Evolutionary conservation across 2,329 filamentous ascomycete species (phyloP).

Genomic region (Tolypocladium endophyticum): DNA sequence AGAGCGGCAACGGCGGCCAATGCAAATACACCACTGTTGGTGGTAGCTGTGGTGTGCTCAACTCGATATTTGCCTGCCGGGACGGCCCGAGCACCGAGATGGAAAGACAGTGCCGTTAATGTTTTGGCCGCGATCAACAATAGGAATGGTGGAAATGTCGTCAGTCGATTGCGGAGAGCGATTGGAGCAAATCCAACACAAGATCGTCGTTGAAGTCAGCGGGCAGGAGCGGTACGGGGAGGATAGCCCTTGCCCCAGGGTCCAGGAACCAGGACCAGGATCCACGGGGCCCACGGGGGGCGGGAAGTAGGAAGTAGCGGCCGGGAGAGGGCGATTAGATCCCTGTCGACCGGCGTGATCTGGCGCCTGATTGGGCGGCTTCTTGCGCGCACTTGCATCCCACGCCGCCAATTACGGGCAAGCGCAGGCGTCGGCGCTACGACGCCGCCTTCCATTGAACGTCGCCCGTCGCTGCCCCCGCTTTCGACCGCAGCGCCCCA

Average conservation of each 20-base stretch:
- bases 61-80: no score
- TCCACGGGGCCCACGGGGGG: not conserved
- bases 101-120: not conserved
- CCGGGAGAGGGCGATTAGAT: slow-evolving; percentile 20
- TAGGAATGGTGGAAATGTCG: not conserved
- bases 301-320: not conserved
- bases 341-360: slow-evolving; percentile 23
- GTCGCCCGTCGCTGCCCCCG: slow-evolving; percentile 11
- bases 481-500: slow-evolving; percentile 16
- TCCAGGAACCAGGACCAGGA: not conserved
- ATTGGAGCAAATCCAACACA: not conserved
- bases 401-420: slow-evolving; percentile 24
- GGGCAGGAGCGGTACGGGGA: not conserved
- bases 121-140: not conserved
- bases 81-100: not conserved
- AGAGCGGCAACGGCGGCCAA: not conserved
- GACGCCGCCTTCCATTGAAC: slow-evolving; percentile 20
- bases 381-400: slow-evolving; percentile 14
- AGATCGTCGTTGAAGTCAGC: not conserved
- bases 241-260: not conserved
- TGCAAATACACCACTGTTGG: not conserved
- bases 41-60: not conserved
- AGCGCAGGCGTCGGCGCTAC: slow-evolving; percentile 22
- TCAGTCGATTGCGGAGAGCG: not conserved
- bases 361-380: slow-evolving; percentile 20